Evolutionary conservation across 306 rosid genomes (phyloP).

Genomic region (Acmispon strigosus): DNA sequence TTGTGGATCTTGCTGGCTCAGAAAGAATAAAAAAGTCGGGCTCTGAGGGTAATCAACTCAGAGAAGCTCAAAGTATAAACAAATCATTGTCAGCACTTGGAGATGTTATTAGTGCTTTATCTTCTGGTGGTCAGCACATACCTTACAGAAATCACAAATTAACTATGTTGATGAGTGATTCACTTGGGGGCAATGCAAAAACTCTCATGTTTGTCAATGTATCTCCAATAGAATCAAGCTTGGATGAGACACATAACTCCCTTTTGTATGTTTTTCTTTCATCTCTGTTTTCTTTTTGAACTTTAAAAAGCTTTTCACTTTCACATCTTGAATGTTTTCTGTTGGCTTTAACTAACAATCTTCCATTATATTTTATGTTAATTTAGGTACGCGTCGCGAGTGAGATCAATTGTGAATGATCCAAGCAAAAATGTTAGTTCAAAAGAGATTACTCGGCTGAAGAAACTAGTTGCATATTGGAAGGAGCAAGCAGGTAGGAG

Average conservation of each 20-base stretch:
- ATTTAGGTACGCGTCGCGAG: constrained; percentile 84
- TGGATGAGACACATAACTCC: constrained; percentile 90
- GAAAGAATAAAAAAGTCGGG: constrained; percentile 93
- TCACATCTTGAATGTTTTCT: background rate
- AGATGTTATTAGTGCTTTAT: constrained; percentile 84
- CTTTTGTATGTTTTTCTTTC: constrained; percentile 51
- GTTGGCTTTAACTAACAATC: background rate
- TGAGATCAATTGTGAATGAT: constrained; percentile 87
- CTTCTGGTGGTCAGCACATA: constrained; percentile 82
- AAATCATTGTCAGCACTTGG: constrained; percentile 95
- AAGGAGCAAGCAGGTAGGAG: constrained; percentile 89
- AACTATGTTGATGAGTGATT: constrained; percentile 97
- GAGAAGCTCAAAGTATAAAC: constrained; percentile 98
- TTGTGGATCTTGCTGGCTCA: constrained; percentile 98
- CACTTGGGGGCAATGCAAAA: constrained; percentile 94
- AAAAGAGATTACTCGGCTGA: constrained; percentile 79
- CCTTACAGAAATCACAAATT: constrained; percentile 92
- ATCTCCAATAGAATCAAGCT: constrained; percentile 77
- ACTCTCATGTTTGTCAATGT: constrained; percentile 94
- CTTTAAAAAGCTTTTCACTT: background rate
- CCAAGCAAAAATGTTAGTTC: constrained; percentile 82
- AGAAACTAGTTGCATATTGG: constrained; percentile 73
- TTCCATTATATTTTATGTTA: background rate
- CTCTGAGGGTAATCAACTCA: constrained; percentile 76
- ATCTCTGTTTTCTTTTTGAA: background rate